Percentiles rank a stretch among this genome's conserved stretches.
Conservation (phyloP, 495 filamentous ascomycete species). For the Annulohypoxylon stygium region DNA sequence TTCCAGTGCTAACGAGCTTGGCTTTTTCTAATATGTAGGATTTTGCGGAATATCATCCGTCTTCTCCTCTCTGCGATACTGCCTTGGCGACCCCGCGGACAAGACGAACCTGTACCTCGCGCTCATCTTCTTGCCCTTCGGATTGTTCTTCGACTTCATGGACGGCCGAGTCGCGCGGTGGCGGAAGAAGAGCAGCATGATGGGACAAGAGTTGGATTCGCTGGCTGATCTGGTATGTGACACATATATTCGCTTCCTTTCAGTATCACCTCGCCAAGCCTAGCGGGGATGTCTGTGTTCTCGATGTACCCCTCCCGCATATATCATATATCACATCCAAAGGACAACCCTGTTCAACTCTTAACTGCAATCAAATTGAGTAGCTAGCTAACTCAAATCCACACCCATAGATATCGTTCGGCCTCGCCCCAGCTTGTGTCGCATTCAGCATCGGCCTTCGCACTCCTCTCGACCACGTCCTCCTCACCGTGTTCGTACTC, state of each 20-base stretch:
- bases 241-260: constrained; percentile 1
- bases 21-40: constrained; percentile 57
- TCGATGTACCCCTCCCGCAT: background rate
- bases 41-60: constrained; percentile 92
- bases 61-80: constrained; percentile 96
- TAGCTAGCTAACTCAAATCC: background rate
- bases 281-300: background rate
- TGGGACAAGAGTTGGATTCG: constrained; percentile 99
- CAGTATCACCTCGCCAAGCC: no score
- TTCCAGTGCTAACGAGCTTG: constrained; percentile 18
- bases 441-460: constrained; percentile 93
- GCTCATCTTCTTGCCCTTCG: constrained; percentile 89
- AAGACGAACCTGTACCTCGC: constrained; percentile 80
- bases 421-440: constrained; percentile 85
- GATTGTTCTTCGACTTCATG: constrained; percentile 98
- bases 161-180: constrained; percentile 96
- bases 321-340: background rate
- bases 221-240: constrained; percentile 87
- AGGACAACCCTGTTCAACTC: background rate
- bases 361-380: background rate
- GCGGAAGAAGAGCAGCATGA: constrained; percentile 94
- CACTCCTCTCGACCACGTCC: constrained; percentile 84
- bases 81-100: constrained; percentile 77
- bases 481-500: constrained; percentile 91
- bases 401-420: constrained; percentile 85